Conservation (phyloP, 2,329 filamentous ascomycete genomes). For the Escovopsis weberi region DNA sequence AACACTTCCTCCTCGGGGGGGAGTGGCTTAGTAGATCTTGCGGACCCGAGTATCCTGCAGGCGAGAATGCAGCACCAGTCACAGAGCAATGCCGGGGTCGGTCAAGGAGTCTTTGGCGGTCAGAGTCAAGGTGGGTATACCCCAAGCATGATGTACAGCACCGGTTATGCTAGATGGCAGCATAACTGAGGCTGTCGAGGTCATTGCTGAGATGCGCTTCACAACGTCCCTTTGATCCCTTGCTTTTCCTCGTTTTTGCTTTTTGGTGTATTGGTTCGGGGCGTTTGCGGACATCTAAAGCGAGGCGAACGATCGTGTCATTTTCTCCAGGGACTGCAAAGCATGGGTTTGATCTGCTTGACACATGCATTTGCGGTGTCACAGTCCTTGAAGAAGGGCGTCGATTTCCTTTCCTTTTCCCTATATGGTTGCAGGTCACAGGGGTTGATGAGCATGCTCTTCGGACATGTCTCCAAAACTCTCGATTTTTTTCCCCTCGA, state of each 20-base stretch:
- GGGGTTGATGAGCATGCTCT: not conserved
- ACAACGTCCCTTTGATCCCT: constrained; percentile 5
- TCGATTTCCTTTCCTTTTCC: constrained; percentile 7
- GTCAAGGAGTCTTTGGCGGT: constrained; percentile 80
- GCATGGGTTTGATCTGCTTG: constrained; percentile 19
- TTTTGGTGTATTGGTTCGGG: constrained; percentile 6
- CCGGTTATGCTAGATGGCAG: constrained; percentile 57
- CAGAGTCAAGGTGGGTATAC: constrained; percentile 93
- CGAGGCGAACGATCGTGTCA: constrained; percentile 10
- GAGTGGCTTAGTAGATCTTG: constrained; percentile 99
- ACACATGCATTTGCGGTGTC: constrained; percentile 14
- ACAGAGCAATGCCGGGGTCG: constrained; percentile 68
- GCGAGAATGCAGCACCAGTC: constrained; percentile 86
- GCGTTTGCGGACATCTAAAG: constrained; percentile 12
- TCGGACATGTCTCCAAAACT: not conserved
- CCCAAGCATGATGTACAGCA: constrained; percentile 68
- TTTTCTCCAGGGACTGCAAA: constrained; percentile 14
- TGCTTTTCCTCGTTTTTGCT: not conserved
- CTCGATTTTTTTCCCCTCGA: constrained; percentile 5
- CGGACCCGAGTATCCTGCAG: constrained; percentile 98
- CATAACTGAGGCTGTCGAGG: constrained; percentile 5
- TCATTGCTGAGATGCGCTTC: constrained; percentile 3
- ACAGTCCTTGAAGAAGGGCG: constrained; percentile 13
- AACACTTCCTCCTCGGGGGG: constrained; percentile 99
- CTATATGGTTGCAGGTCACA: not conserved